A percentile compares a stretch with the other conserved stretches of the same genome.
phyloP scores from a whole-genome alignment of 805 yeast species.

The Nakazawaea anatomiae region DNA sequence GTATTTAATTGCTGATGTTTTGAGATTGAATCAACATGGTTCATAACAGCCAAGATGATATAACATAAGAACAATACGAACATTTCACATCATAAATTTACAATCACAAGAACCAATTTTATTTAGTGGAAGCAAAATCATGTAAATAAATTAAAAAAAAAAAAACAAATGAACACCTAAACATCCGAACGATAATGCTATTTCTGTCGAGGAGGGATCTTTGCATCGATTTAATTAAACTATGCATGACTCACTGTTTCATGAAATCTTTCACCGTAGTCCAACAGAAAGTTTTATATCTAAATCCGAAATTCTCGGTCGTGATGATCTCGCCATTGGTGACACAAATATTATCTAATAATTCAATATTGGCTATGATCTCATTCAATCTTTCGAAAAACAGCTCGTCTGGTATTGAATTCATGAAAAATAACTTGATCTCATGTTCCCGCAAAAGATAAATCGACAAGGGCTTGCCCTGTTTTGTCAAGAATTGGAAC shows the following conservation, averaged over 20 bases:
- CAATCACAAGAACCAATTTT: too few species aligned
- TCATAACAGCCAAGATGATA: too few species aligned
- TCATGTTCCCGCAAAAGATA: slow-evolving; percentile 11
- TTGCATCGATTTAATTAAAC: too few species aligned
- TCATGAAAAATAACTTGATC: slow-evolving; percentile 8
- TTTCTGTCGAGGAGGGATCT: too few species aligned
- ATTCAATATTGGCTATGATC: slow-evolving; percentile 2
- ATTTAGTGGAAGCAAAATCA: too few species aligned
- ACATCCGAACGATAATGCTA: too few species aligned
- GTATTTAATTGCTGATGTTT: slow-evolving; percentile 56
- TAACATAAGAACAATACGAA: too few species aligned
- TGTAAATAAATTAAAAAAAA: too few species aligned
- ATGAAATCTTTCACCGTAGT: slow-evolving; percentile 8
- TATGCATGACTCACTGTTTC: background rate
- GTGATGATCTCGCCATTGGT: slow-evolving; percentile 11
- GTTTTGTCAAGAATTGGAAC: slow-evolving; percentile 8
- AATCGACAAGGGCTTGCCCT: slow-evolving; percentile 8
- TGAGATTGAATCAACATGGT: slow-evolving; percentile 25
- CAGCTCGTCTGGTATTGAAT: background rate
- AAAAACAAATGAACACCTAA: too few species aligned
- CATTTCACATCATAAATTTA: too few species aligned
- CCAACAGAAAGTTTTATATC: slow-evolving; percentile 11
- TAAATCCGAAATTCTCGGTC: slow-evolving; percentile 11
- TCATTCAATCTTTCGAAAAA: slow-evolving; percentile 9
- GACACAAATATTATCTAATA: slow-evolving; percentile 8